These are phyloP conservation scores for Sphagnum tenellum DNA, from an alignment of 225 moss, liverwort and hornwort genomes.

Conservation along the genomic window DNA sequence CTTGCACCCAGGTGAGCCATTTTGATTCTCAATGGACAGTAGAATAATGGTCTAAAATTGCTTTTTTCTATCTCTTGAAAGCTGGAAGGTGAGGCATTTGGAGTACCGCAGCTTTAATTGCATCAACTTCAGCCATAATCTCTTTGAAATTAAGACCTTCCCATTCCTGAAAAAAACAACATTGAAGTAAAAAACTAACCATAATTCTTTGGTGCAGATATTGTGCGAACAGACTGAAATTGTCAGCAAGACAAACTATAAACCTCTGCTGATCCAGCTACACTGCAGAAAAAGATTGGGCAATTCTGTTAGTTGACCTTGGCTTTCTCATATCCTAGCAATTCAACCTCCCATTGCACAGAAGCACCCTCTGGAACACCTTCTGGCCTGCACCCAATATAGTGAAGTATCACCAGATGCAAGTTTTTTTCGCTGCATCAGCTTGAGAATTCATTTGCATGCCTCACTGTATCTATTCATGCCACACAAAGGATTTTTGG, in stretches of 20 bases:
- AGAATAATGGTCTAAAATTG: no score
- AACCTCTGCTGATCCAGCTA: background rate
- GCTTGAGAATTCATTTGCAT: no score
- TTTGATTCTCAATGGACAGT: no score
- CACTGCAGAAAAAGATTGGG: background rate
- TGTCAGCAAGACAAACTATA: no score
- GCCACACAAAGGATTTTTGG: no score
- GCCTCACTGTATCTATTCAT: no score
- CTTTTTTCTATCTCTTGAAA: no score
- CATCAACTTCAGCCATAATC: constrained; percentile 87
- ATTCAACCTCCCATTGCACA: constrained; percentile 92
- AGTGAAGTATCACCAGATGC: background rate
- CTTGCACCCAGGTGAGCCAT: no score
- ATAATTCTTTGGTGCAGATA: no score
- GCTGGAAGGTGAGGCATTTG: background rate
- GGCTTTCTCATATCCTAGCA: constrained; percentile 60
- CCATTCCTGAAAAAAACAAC: constrained; percentile 68
- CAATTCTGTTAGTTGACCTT: constrained; percentile 40
- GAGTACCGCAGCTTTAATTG: constrained; percentile 64
- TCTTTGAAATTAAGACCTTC: constrained; percentile 81
- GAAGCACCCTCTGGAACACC: constrained; percentile 74
- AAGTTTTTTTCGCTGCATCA: no score
- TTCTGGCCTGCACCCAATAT: constrained; percentile 53
- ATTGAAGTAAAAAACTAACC: no score
- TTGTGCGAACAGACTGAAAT: no score